Base-by-base conservation (phyloP, 352 stramenopile species). In the Elongisporangium senticosum region DNA sequence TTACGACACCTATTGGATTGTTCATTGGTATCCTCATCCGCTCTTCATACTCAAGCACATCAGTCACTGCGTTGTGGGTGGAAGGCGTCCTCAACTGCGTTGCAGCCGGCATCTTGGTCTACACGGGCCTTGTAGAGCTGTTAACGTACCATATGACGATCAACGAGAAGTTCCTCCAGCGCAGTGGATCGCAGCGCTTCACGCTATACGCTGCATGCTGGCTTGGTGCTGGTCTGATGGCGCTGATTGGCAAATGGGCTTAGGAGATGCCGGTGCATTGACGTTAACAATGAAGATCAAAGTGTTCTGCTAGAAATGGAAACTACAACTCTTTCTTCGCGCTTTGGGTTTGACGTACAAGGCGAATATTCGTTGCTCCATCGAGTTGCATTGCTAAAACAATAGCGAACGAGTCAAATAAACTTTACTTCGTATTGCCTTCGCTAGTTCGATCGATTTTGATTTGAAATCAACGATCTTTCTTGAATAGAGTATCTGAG, bases 121-220 rank as follows among this genome's bases (percentile, higher is more conserved):
- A 92, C 72, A 83, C 72, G 33, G 77, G 79, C 22, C 58, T 89
- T 17, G 74, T 89, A 21, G 72, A 86, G 58, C 62, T 89, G 24
- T 56, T 92, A 56, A 82, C 80, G 59, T 78, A 87, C 69, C 80
- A 88, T 63, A 77, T 90, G 68, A 89, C 77, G 48, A 80, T 56
- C 15, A 90, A 88, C 65, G 40, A 65, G 3, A 67, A 78, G 53
- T 88, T 93, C 62, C 63, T 86, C 47, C 64, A 55, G 22, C 65
- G 69, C 5, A 58, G 54, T 2, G 43, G 63, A 13, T 20, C 51
- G 6, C 59, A 87, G 51, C 75, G 75, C 3, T 65, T 82, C 19
- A 52, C 71, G 22, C 48, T 84, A 21, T 81, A 87, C 59, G 22
- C 74, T n/a, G 67, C 58, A 10, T 61, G 81, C 51, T 83, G 71